Percentiles rank a stretch among this genome's conserved stretches.
These are phyloP conservation scores for Cutaneotrichosporon sp. DNA, from an alignment of 1,284 basidiomycete species.

Conservation along the genomic window DNA sequence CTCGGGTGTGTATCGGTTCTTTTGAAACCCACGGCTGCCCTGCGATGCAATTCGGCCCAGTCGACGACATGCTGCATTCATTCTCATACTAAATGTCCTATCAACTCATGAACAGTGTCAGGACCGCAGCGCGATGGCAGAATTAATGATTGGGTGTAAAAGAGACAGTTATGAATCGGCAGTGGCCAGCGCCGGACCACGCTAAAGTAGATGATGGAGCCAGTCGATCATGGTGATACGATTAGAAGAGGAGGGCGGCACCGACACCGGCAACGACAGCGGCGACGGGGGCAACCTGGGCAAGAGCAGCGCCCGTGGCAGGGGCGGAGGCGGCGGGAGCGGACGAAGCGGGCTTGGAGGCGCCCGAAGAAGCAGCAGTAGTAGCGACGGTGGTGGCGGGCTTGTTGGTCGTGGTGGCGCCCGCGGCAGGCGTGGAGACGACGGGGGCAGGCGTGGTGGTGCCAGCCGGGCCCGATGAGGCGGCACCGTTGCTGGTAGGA, in stretches of 20 bases:
- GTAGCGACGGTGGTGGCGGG: constrained; percentile 9
- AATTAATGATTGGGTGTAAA: constrained; percentile 1
- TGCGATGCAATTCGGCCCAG: background rate
- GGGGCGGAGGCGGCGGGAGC: constrained; percentile 13
- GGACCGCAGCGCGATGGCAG: background rate
- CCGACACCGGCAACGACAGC: constrained; percentile 33
- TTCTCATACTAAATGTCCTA: background rate
- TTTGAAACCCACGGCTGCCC: too few relatives aligned
- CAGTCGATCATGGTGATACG: background rate
- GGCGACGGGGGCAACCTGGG: constrained; percentile 24
- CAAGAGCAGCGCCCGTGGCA: constrained; percentile 9
- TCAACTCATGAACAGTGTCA: constrained; percentile 1
- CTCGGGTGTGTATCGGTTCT: too few relatives aligned
- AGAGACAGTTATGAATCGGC: background rate
- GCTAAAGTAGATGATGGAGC: too few relatives aligned
- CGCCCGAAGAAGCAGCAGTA: constrained; percentile 10
- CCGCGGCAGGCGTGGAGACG: background rate
- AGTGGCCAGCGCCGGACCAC: background rate
- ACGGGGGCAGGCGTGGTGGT: constrained; percentile 11
- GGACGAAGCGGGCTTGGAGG: constrained; percentile 12
- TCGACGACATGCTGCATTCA: background rate
- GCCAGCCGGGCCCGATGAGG: constrained; percentile 1
- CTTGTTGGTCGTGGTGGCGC: constrained; percentile 8
- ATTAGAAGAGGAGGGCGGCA: constrained; percentile 37
- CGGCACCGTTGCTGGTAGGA: constrained; percentile 1